A percentile compares a stretch with the other conserved stretches of the same genome.
These are phyloP conservation scores for Rhizophagus sp. DNA, from an alignment of 192 early-diverging fungal genomes.

Conservation along the genomic window DNA sequence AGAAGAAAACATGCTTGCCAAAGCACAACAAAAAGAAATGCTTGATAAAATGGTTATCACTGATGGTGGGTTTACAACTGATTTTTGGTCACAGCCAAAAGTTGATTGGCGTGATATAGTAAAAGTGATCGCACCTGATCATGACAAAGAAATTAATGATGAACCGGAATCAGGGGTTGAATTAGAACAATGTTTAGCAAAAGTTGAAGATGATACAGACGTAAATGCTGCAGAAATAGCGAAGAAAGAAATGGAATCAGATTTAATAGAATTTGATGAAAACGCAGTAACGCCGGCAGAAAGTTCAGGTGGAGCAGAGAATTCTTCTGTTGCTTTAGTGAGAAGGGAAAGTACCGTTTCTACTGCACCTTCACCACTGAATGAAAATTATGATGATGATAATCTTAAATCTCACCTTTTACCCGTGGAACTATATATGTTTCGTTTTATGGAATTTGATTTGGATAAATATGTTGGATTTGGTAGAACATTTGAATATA, in stretches of 20 bases:
- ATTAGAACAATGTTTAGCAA: slow-evolving; percentile 59
- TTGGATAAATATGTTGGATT: slow-evolving; percentile 58
- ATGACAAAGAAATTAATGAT: slow-evolving; percentile 30
- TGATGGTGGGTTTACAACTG: slow-evolving; percentile 74
- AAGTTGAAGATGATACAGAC: slow-evolving; percentile 69
- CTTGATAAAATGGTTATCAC: slow-evolving; percentile 81
- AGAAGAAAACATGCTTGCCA: slow-evolving; percentile 77
- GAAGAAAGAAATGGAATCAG: slow-evolving; percentile 56
- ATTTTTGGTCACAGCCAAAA: slow-evolving; percentile 51
- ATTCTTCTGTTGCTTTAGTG: slow-evolving; percentile 24
- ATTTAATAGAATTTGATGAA: slow-evolving; percentile 65
- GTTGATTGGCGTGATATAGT: slow-evolving; percentile 61
- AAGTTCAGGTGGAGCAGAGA: slow-evolving; percentile 40
- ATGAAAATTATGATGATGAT: slow-evolving; percentile 28
- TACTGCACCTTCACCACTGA: slow-evolving; percentile 19
- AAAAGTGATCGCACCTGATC: slow-evolving; percentile 40
- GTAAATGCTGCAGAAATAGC: slow-evolving; percentile 57
- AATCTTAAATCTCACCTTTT: slow-evolving; percentile 43
- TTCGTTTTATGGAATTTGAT: slow-evolving; percentile 60
- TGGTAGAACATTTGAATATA: slow-evolving; percentile 34
- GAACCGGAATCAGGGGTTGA: slow-evolving; percentile 40
- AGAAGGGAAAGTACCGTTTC: slow-evolving; percentile 29
- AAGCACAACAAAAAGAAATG: slow-evolving; percentile 77
- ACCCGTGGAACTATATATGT: slow-evolving; percentile 76
- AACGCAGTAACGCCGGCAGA: slow-evolving; percentile 28